These are phyloP conservation scores for Pseudomassariella vexata DNA, from an alignment of 2,329 filamentous ascomycete genomes.

Conservation along the genomic window DNA sequence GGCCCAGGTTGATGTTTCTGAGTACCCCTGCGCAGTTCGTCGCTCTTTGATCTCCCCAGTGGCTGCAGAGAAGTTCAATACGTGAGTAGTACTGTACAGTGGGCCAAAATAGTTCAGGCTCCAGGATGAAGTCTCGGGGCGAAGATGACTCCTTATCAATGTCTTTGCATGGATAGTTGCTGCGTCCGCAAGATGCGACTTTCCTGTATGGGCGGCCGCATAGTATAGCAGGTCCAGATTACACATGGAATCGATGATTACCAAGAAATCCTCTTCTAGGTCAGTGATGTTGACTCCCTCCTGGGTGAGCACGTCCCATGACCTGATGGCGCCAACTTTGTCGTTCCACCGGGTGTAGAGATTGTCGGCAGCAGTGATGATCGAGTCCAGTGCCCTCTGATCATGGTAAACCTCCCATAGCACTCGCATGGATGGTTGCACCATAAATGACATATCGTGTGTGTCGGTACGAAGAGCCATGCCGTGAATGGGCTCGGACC, in stretches of 20 bases:
- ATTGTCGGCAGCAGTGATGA: conserved; percentile 36
- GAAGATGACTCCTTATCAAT: conserved; percentile 31
- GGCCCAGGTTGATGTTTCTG: conserved; percentile 39
- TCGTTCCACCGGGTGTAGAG: conserved; percentile 36
- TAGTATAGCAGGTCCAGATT: conserved; percentile 34
- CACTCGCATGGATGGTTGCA: conserved; percentile 38
- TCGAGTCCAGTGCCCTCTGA: conserved; percentile 28
- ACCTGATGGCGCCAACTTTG: conserved; percentile 36
- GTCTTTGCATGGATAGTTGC: conserved; percentile 34
- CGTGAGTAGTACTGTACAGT: conserved; percentile 34
- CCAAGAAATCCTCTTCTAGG: conserved; percentile 24
- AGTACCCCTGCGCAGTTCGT: conserved; percentile 40
- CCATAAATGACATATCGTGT: conserved; percentile 50
- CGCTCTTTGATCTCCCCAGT: conserved; percentile 36
- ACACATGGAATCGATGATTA: conserved; percentile 37
- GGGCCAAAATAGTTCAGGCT: conserved; percentile 12
- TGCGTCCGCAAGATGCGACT: conserved; percentile 23
- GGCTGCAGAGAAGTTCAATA: conserved; percentile 38
- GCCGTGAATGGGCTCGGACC: conserved; percentile 27
- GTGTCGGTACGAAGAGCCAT: conserved; percentile 40
- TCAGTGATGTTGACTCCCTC: conserved; percentile 20
- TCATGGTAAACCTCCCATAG: conserved; percentile 41
- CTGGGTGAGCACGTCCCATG: conserved; percentile 36
- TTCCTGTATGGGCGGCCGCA: conserved; percentile 25
- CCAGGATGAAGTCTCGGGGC: conserved; percentile 21